Conservation (phyloP, 1,139 yeast genomes). For the Suhomyces wounanorum region DNA sequence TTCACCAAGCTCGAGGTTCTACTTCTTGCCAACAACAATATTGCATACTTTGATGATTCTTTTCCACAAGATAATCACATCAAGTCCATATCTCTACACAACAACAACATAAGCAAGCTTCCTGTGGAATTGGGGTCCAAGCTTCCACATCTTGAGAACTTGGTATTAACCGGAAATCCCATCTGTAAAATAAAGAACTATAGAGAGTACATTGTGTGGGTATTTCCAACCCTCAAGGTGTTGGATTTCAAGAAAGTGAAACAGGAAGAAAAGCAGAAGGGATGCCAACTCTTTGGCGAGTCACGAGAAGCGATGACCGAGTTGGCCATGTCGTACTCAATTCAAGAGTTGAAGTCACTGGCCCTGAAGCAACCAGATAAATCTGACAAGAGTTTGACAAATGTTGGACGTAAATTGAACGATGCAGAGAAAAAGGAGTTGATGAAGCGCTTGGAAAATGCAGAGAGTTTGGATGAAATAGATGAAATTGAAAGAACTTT, state of each 20-base stretch:
- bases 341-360: not conserved
- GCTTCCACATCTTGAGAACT: constrained; percentile 42
- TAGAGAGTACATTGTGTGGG: constrained; percentile 59
- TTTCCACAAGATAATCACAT: constrained; percentile 36
- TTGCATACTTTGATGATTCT: constrained; percentile 33
- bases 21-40: constrained; percentile 60
- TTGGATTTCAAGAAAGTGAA: constrained; percentile 70
- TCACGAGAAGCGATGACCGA: constrained; percentile 17
- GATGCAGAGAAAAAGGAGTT: constrained; percentile 55
- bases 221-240: constrained; percentile 60
- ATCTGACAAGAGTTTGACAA: constrained; percentile 14
- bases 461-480: constrained; percentile 73
- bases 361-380: not conserved
- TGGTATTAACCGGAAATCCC: constrained; percentile 65
- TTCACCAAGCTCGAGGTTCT: constrained; percentile 49
- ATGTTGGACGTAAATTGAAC: constrained; percentile 46
- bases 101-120: constrained; percentile 51
- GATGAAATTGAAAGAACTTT: constrained; percentile 64
- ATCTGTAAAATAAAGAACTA: constrained; percentile 56
- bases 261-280: constrained; percentile 51
- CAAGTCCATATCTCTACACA: constrained; percentile 50
- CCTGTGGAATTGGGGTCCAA: constrained; percentile 20
- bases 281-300: constrained; percentile 48
- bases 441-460: constrained; percentile 55
- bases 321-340: constrained; percentile 15